Base-by-base conservation (phyloP, 1,284 basidiomycete genomes). In the Phlebopus sp. region DNA sequence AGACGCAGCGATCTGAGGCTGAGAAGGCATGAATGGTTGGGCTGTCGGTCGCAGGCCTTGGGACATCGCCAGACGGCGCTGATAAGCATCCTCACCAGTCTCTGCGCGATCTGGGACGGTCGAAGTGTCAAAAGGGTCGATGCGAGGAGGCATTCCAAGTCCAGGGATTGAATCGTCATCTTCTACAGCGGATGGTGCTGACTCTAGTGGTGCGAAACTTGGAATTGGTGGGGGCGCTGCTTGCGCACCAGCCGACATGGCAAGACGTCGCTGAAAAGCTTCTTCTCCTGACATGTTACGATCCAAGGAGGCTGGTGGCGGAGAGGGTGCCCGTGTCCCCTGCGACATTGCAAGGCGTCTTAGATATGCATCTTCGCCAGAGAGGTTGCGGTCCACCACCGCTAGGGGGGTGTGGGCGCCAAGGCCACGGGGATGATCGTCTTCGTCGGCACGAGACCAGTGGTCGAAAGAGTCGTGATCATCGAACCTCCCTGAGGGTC, bases 51-150 rank as follows among this genome's bases (percentile, higher is more conserved):
- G 40, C 37, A 49, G 55, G 49, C 54, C 54, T 44, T 63, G 62
- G n/a, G 78, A 81, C 73, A 88, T 69, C 0, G 79, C 79, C 29
- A 84, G 58, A 14, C 83, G 78, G 25, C 79, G 75, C 23, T 81
- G 71, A 56, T 86, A 86, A 3, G 78, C 86, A 53, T 89, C 86
- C 51, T 87, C 86, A n/a, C 83, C 84, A 1, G 78, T 76, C 58
- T 79, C 71, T 7, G 63, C 47, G 2, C 44, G 53, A 37, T 65
- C 54, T 18, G 68, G 56, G 10, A 62, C 51, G 1, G 56, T 18
- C 18, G 63, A 48, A 13, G 51, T 35, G 29, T 59, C 48, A 11
- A 38, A 14, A 18, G 25, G 36, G 2, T 55, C 51, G 8, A 54
- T 41, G 21, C 21, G 53, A n/a, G 38, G 14, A 14, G 13, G 5